phyloP scores from a whole-genome alignment of 2,329 filamentous ascomycete genomes.

The Fusarium paranaense region DNA sequence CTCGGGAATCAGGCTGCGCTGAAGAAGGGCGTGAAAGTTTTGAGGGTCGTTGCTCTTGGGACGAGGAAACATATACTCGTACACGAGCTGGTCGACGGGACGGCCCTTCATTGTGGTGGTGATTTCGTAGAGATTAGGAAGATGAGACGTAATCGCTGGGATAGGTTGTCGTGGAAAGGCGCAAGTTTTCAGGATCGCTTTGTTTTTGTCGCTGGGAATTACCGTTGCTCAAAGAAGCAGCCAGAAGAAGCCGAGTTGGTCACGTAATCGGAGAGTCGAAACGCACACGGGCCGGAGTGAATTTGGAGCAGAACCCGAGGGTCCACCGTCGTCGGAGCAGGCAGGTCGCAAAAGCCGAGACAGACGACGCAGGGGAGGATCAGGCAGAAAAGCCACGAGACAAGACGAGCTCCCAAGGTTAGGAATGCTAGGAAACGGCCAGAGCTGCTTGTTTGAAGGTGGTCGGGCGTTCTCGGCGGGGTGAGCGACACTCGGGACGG shows the following conservation, averaged over 20 bases:
- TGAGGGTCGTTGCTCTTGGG: conserved; percentile 75
- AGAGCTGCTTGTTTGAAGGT: conserved; percentile 20
- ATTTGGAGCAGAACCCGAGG: conserved; percentile 8
- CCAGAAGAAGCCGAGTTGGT: conserved; percentile 18
- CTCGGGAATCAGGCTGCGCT: conserved; percentile 78
- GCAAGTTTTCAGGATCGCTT: neutral
- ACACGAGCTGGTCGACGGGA: conserved; percentile 78
- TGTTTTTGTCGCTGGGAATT: neutral
- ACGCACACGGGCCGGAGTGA: conserved; percentile 2
- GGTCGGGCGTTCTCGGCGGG: conserved; percentile 45
- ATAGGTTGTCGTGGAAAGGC: neutral
- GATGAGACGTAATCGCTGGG: neutral
- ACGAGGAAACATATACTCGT: conserved; percentile 78
- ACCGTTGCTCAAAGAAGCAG: conserved; percentile 12
- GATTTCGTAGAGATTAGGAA: neutral
- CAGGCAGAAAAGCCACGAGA: neutral
- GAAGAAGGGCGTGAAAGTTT: conserved; percentile 77
- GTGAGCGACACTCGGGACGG: conserved; percentile 29
- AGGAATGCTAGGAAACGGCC: neutral
- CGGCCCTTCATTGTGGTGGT: conserved; percentile 74
- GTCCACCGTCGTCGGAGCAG: conserved; percentile 17
- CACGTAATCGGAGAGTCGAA: conserved; percentile 36
- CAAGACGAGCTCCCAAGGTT: neutral
- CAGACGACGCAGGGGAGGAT: neutral
- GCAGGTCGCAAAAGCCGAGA: neutral